Conservation (phyloP, 495 filamentous ascomycete species). For the Pyronema omphalodes region DNA sequence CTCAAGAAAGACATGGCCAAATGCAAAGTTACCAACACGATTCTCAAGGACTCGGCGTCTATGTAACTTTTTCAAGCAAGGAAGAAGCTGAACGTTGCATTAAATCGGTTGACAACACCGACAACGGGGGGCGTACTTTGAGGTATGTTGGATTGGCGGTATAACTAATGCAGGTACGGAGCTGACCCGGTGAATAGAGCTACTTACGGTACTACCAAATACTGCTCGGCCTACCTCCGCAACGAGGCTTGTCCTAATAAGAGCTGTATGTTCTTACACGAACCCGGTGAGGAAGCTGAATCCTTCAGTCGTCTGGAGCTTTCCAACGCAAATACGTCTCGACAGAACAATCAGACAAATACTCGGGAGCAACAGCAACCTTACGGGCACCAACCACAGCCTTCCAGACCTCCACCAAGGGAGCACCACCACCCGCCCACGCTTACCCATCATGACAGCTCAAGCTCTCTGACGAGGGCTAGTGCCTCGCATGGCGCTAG, state of each 20-base stretch:
- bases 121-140: constrained; percentile 71
- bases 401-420: constrained; percentile 42
- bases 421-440: constrained; percentile 23
- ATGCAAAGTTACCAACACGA: constrained; percentile 49
- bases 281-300: constrained; percentile 89
- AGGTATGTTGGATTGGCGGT: constrained; percentile 29
- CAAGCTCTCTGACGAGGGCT: constrained; percentile 48
- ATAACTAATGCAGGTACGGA: neutral
- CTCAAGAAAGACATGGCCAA: constrained; percentile 12
- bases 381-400: neutral
- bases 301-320: constrained; percentile 90
- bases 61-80: constrained; percentile 84
- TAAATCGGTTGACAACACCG: constrained; percentile 71
- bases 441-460: constrained; percentile 41
- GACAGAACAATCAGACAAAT: constrained; percentile 35
- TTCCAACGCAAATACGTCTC: constrained; percentile 73
- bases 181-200: constrained; percentile 34
- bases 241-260: constrained; percentile 84
- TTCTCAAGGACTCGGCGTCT: constrained; percentile 75
- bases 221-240: constrained; percentile 91
- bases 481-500: constrained; percentile 20
- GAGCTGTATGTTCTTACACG: constrained; percentile 94
- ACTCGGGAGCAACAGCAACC: constrained; percentile 30
- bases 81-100: constrained; percentile 81
- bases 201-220: constrained; percentile 95